A percentile compares a stretch with the other conserved stretches of the same genome.
These are phyloP conservation scores for Margaritispora aquatica DNA, from an alignment of 495 filamentous ascomycete species.

Conservation along the genomic window DNA sequence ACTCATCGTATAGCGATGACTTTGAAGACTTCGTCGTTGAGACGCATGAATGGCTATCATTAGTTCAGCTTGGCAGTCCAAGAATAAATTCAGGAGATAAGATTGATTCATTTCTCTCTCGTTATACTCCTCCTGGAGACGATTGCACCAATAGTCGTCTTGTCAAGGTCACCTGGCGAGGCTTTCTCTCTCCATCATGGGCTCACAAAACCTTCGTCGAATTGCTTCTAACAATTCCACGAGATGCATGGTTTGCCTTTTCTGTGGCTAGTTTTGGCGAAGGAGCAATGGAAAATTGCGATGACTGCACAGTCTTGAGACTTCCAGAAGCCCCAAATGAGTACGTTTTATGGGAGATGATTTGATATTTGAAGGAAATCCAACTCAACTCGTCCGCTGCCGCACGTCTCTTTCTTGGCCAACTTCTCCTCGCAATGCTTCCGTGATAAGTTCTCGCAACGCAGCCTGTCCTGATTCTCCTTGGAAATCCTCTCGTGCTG, in stretches of 20 bases:
- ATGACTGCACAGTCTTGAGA: slow-evolving; percentile 40
- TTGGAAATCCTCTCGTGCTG: slow-evolving; percentile 64
- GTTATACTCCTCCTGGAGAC: slow-evolving; percentile 60
- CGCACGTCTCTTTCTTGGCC: slow-evolving; percentile 56
- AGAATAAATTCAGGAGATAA: slow-evolving; percentile 58
- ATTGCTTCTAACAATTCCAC: slow-evolving; percentile 32
- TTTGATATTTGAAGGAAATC: neutral
- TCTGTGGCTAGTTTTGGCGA: slow-evolving; percentile 40
- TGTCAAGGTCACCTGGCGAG: slow-evolving; percentile 47
- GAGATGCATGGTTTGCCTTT: slow-evolving; percentile 43
- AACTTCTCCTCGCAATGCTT: slow-evolving; percentile 54
- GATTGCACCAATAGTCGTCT: slow-evolving; percentile 23
- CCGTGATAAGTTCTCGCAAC: slow-evolving; percentile 61
- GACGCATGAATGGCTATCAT: slow-evolving; percentile 78
- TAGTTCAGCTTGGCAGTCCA: slow-evolving; percentile 67
- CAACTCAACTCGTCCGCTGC: slow-evolving; percentile 47
- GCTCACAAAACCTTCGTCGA: slow-evolving; percentile 33
- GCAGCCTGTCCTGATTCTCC: slow-evolving; percentile 63
- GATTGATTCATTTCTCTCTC: slow-evolving; percentile 74
- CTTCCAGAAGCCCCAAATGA: slow-evolving; percentile 37
- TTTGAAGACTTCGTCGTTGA: slow-evolving; percentile 57
- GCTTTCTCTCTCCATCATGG: slow-evolving; percentile 44
- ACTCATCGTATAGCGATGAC: slow-evolving; percentile 37
- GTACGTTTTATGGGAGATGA: slow-evolving; percentile 49
- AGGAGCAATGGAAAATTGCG: slow-evolving; percentile 33